Evolutionary conservation across 306 rosid genomes (phyloP), one percentile per base, ranked within the genome.

Genomic region (Quercus berberidifolia): DNA sequence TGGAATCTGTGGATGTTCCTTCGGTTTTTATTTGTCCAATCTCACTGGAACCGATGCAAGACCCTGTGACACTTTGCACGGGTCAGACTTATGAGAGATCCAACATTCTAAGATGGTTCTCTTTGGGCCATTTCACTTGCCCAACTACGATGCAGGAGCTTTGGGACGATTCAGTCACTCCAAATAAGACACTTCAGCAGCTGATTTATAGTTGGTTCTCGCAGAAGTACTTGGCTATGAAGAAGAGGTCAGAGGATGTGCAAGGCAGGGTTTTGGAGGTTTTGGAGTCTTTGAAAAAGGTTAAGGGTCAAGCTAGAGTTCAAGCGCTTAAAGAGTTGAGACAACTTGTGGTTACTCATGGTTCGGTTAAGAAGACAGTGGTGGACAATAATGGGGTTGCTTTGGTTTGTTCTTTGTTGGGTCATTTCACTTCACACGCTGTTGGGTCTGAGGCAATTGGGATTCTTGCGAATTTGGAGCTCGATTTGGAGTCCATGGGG

Each of bases 121-220:
- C 88, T 68, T 75, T 92, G 77, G 97, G 97, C 14, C 96, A 92
- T 64, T 83, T 63, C 9, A 91, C 97, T 0, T 92, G 97, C 14
- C 97, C 97, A 83, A 89, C 97, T 0, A 93, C 96, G 65, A 91
- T 91, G 97, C 97, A 91, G 63, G 91, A 91, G 81, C 92, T 93
- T 18, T 93, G 97, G 97, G 96, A 91, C 73, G 85, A 86, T 35
- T 91, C 94, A 0, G 38, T 93, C 33, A 93, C 94, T 0, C 89
- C 93, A 0, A 91, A 93, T 77, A 89, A 55, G 59, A 91, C 97
- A 14, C 92, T 93, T 51, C 76, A 73, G 69, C 92, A 84, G 74
- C 85, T 91, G 60, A 93, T 91, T 63, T 57, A 88, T 46, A 83
- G 77, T 59, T 93, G 96, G 96, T 91, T 93, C 77, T 85, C 85